phyloP scores from a whole-genome alignment of 768 basidiomycete species.

The Wakefieldia striispora region DNA sequence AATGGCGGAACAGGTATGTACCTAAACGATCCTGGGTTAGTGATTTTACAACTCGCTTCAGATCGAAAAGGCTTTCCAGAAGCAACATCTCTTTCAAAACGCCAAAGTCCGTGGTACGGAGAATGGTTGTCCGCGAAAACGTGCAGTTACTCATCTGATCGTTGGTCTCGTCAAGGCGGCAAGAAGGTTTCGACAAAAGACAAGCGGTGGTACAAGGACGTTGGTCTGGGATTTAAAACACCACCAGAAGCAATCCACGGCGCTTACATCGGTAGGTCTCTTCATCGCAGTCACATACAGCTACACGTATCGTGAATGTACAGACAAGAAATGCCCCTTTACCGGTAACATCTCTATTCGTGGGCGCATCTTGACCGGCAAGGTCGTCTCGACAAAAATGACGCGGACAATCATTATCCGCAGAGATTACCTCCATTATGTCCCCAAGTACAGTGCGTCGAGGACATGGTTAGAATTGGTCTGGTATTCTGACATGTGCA shows the following conservation, averaged over 20 bases:
- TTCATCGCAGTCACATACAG: not conserved
- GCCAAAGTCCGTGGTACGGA: conserved; percentile 85
- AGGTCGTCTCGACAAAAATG: conserved; percentile 99
- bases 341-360: conserved; percentile 96
- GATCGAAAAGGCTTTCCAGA: conserved; percentile 98
- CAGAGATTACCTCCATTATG: conserved; percentile 90
- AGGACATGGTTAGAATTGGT: not conserved
- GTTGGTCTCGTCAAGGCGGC: conserved; percentile 44
- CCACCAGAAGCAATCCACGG: conserved; percentile 94
- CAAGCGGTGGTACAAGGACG: conserved; percentile 99
- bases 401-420: conserved; percentile 98
- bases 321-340: conserved; percentile 99
- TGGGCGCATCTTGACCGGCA: conserved; percentile 97
- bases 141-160: conserved; percentile 7
- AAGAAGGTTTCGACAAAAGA: conserved; percentile 94
- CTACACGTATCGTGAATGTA: not conserved
- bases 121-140: conserved; percentile 4
- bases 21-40: not conserved
- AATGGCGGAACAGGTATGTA: conserved; percentile 64
- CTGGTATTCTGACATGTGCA: conserved; percentile 7
- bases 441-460: conserved; percentile 95
- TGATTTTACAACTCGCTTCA: conserved; percentile 30
- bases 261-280: conserved; percentile 85
- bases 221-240: conserved; percentile 96
- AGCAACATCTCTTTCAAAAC: conserved; percentile 98